Base-by-base conservation (phyloP, 2,329 filamentous ascomycete species). In the Hirsutella rhossiliensis region DNA sequence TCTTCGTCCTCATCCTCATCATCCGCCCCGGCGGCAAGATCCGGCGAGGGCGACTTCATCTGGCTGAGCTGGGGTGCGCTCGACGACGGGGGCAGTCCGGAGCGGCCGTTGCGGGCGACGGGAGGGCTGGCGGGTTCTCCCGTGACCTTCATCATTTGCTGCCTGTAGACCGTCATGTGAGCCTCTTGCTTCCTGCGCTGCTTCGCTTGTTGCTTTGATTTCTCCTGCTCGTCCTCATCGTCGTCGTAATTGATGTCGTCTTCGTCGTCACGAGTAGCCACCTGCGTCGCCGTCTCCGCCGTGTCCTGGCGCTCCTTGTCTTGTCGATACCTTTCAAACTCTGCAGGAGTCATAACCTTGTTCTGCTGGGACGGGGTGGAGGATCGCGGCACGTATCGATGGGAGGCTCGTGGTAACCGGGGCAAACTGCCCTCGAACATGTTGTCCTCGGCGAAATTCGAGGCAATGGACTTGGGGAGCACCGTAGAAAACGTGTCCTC, bases 81-180 rank as follows among this genome's bases (percentile, higher is more conserved):
- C 54, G 73, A 69, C 5, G 76, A 78, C 30, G 72, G 66, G 17
- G 73, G 69, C 48, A 81, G 61, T 41, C 67, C 66, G 13, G 76
- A 72, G n/a, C 78, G 75, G 23, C 71, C 61, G 11, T 66, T 56
- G 13, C 71, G 46, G 12, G 48, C 42, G 9, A 47, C 20, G 6
- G 52, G 36, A 8, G 48, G 41, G 6, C 49, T 40, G 5, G 72
- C 61, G 19, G 78, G 66, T 53, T 90, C 86, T 40, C 88, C 88
- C 1, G 87, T 94, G 28, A 92, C 84, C 64, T 94, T 94, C 84
- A 90, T 94, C 88, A 94, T 95, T 63, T 92, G 85, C 61, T 95
- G 88, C 46, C 88, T 78, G 61, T 94, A 94, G 2, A 94, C 82
- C 2, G 87, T 76, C 70, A 95, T 82, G 59, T 92, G 87, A 12